Base-by-base conservation (phyloP, 805 yeast species). In the Tetrapisispora taiwanensis region DNA sequence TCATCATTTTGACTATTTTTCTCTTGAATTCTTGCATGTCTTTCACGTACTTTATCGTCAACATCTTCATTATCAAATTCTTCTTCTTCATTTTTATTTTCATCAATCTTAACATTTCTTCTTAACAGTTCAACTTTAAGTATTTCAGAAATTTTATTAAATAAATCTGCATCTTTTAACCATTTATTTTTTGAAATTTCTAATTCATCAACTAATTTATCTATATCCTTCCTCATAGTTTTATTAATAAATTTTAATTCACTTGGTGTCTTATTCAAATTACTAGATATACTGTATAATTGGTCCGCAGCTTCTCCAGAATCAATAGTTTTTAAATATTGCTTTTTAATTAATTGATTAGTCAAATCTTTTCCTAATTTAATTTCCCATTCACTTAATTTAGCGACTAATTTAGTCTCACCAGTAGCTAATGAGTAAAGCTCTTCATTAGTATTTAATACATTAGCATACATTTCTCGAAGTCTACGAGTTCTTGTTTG, bases 101-200 rank as follows among this genome's bases (percentile, higher is more conserved):
- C 36, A 26, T 51, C 53, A 26, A 45, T 46, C 46, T 9, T 47
- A 17, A 49, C 32, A 36, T 54, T 48, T 46, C 64, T 55, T 32
- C 46, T 51, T 8, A 31, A 30, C 30, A 59, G 45, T 43, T 58
- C 64, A 14, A 52, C 61, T 30, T 52, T 54, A 18, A 61, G 46
- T 1, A 56, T 48, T 7, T 51, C 47, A 0, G 60, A 50, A 18
- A 61, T 52, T 33, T 53, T 57, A 2, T 52, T 45, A 32, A 60
- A 58, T 10, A 61, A 48, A 8, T 55, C 54, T 3, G 62, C 63
- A 50, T 60, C 61, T 27, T 58, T 52, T 24, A 52, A 22, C 66
- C 66, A 61, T 40, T 57, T 59, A 7, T 46, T 46, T 37, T 58
- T 59, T 34, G 56, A 60, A 4, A 35, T 30, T 7, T 30, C 40